These are phyloP conservation scores for Emericellopsis terricola DNA, from an alignment of 495 filamentous ascomycete species.

Conservation along the genomic window DNA sequence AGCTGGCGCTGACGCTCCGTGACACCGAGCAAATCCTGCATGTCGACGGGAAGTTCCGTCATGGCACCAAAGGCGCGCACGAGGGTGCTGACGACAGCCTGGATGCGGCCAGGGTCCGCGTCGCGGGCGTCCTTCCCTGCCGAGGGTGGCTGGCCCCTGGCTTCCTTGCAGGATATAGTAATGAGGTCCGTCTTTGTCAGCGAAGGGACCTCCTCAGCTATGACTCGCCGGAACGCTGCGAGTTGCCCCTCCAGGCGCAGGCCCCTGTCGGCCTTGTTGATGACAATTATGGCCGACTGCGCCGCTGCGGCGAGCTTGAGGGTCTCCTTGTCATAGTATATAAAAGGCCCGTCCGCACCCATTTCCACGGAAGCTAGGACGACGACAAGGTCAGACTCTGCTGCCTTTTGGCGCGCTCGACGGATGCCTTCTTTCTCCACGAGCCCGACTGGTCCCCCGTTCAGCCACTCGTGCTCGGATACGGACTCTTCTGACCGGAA, in stretches of 20 bases:
- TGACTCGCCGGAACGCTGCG: slow-evolving; percentile 12
- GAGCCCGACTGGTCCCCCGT: slow-evolving; percentile 33
- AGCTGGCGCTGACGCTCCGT: slow-evolving; percentile 78
- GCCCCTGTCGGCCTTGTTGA: slow-evolving; percentile 63
- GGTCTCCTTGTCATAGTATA: slow-evolving; percentile 28
- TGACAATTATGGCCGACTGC: slow-evolving; percentile 45
- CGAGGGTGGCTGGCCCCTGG: slow-evolving; percentile 1
- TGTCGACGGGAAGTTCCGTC: slow-evolving; percentile 38
- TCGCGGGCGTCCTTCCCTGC: neutral
- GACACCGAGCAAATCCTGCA: slow-evolving; percentile 76
- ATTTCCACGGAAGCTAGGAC: slow-evolving; percentile 56
- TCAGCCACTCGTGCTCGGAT: neutral
- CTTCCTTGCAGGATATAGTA: slow-evolving; percentile 49
- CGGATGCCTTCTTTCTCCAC: slow-evolving; percentile 86
- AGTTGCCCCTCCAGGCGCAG: slow-evolving; percentile 12
- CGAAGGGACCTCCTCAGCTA: slow-evolving; percentile 12
- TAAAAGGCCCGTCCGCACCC: slow-evolving; percentile 12
- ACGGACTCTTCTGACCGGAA: slow-evolving; percentile 27
- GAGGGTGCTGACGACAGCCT: slow-evolving; percentile 46
- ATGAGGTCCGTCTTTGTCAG: slow-evolving; percentile 13
- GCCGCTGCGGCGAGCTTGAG: slow-evolving; percentile 29
- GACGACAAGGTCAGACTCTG: slow-evolving; percentile 73
- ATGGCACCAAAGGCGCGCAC: slow-evolving; percentile 51
- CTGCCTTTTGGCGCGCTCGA: slow-evolving; percentile 61
- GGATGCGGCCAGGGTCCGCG: slow-evolving; percentile 46